Conservation (phyloP, 345 rosid species). For the Carallia brachiata region DNA sequence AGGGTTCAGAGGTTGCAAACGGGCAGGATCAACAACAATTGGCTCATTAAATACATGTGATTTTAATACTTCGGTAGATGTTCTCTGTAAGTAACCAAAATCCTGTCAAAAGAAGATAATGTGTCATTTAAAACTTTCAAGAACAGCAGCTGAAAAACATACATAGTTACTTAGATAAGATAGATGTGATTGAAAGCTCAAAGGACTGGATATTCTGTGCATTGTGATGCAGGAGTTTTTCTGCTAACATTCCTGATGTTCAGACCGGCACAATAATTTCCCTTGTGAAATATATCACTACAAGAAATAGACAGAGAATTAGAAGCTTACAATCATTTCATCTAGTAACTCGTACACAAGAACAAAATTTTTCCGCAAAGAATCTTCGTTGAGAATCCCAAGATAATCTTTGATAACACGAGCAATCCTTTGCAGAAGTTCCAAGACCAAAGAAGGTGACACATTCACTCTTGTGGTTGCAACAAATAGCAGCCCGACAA, state of each 20-base stretch:
- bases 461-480: slow-evolving; percentile 92
- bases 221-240: background rate
- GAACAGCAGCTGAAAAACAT: background rate
- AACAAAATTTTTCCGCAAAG: slow-evolving; percentile 83
- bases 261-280: background rate
- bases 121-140: background rate
- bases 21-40: slow-evolving; percentile 72
- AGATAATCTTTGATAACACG: slow-evolving; percentile 97
- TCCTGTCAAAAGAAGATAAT: slow-evolving; percentile 47
- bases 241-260: background rate
- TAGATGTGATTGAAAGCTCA: background rate
- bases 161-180: no score
- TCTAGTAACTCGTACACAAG: slow-evolving; percentile 98
- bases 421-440: slow-evolving; percentile 93
- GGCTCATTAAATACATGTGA: slow-evolving; percentile 95
- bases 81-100: slow-evolving; percentile 94
- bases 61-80: slow-evolving; percentile 89
- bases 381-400: slow-evolving; percentile 93
- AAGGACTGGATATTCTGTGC: background rate
- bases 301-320: background rate
- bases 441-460: slow-evolving; percentile 93
- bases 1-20: slow-evolving; percentile 82
- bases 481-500: slow-evolving; percentile 84
- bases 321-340: slow-evolving; percentile 83
- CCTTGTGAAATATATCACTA: slow-evolving; percentile 6